Evolutionary conservation across 1,139 yeast genomes (phyloP), one percentile per base, ranked within the genome.

Genomic region (Taiozyma sp.): DNA sequence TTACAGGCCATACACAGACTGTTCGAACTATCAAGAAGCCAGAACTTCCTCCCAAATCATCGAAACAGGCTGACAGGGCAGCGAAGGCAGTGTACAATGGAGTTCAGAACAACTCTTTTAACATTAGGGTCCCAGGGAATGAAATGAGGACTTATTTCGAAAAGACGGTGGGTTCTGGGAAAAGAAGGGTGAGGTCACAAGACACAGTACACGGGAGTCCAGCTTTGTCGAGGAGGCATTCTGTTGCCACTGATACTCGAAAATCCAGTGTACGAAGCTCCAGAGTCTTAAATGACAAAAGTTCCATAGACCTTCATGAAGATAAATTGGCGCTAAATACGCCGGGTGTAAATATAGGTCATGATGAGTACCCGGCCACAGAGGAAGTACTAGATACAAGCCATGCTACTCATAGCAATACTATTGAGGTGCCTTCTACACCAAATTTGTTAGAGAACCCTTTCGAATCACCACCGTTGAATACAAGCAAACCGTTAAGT

Each of bases 101-200:
- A 13, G 61, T 52, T 1, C 55, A 56, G 34, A 47, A 52, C 19
- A 48, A 30, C 11, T 55, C 62, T 6, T 6, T 57, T 2, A 44
- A 54, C 24, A 50, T 59, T 46, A 60, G 62, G 9, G 51, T 59
- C 1, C 47, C 52, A 3, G 35, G 47, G 1, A 16, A 46, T 19
- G 54, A 53, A n/a, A 58, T 58, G 61, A 52, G 34, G 35, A 40
- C 30, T 6, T 55, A 22, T 29, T 49, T 50, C 45, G 37, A 46
- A 26, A 29, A 14, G 34, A 51, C 45, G 24, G 47, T n/a, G 4
- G 21, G n/a, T 9, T 9, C 24, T 26, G n/a, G 19, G 6, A 16
- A 26, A 21, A 16, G 26, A 29, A 30, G 39, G 6, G 21, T 16
- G 21, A n/a, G 39, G 9, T 11, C 24, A 10, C 3, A 9, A 19